phyloP scores from a whole-genome alignment of 208 protist species.

The Wallacemonas rigidus region DNA sequence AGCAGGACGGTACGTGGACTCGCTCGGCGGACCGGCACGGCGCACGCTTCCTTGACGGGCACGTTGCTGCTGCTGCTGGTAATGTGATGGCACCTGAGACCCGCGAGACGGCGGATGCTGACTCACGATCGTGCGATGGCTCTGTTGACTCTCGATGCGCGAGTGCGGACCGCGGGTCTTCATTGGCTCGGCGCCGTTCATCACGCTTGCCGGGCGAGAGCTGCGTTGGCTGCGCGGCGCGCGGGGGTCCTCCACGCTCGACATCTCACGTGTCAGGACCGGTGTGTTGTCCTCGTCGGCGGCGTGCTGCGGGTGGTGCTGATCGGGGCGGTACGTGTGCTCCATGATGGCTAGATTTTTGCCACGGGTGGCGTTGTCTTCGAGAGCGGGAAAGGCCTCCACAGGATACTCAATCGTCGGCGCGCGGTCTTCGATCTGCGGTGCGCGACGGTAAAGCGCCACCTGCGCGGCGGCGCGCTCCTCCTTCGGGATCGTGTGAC shows the following conservation, averaged over 20 bases:
- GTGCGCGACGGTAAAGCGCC: constrained; percentile 18
- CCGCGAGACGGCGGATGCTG: constrained; percentile 9
- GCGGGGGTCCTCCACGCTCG: constrained; percentile 3
- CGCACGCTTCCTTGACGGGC: constrained; percentile 1
- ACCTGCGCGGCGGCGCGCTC: constrained; percentile 28
- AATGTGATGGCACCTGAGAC: constrained; percentile 7
- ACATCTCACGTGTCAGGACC: constrained; percentile 12
- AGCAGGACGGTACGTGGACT: neutral
- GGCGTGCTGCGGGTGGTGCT: neutral
- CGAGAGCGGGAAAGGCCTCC: constrained; percentile 1
- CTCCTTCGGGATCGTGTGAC: constrained; percentile 12
- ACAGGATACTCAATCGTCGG: constrained; percentile 8
- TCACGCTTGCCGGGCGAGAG: constrained; percentile 12
- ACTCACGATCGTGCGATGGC: constrained; percentile 16
- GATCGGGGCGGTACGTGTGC: constrained; percentile 9
- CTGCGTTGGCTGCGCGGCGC: constrained; percentile 12
- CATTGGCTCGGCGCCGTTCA: constrained; percentile 8
- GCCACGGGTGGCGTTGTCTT: constrained; percentile 11
- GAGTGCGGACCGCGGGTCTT: constrained; percentile 3
- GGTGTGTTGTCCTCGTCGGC: constrained; percentile 1
- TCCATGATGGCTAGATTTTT: constrained; percentile 13
- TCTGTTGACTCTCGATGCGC: constrained; percentile 11
- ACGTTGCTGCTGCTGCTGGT: constrained; percentile 15
- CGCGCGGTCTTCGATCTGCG: constrained; percentile 3
- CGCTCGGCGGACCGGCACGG: neutral